These are phyloP conservation scores for Botrytis deweyae DNA, from an alignment of 2,329 filamentous ascomycete species.

Conservation along the genomic window DNA sequence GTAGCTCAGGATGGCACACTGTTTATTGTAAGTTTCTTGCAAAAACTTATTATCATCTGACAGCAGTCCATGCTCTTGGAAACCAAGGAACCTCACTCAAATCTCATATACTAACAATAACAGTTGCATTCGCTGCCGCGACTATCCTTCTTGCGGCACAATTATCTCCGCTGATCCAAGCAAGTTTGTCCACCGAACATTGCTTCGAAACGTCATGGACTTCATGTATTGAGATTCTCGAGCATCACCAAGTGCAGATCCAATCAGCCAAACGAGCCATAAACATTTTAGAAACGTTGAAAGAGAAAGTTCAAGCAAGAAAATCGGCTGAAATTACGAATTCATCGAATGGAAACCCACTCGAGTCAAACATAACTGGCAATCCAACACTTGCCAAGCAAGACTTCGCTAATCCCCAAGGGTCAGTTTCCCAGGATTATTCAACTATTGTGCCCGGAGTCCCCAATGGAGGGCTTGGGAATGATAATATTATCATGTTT, in stretches of 20 bases:
- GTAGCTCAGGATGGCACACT: slow-evolving; percentile 29
- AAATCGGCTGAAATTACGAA: background rate
- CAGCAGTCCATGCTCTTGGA: background rate
- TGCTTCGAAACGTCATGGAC: slow-evolving; percentile 16
- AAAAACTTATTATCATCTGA: background rate
- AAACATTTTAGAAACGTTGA: background rate
- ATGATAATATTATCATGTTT: slow-evolving; percentile 14
- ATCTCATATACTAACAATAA: background rate
- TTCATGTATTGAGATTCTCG: slow-evolving; percentile 11
- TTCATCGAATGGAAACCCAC: background rate
- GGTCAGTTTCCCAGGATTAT: background rate
- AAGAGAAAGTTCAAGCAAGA: slow-evolving; percentile 15
- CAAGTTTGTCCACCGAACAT: background rate
- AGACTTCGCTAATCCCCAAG: background rate
- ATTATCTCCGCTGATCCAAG: slow-evolving; percentile 16
- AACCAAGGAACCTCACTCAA: background rate
- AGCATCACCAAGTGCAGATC: slow-evolving; percentile 15
- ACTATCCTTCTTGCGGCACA: slow-evolving; percentile 24
- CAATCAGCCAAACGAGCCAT: slow-evolving; percentile 14
- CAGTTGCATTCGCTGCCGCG: slow-evolving; percentile 27
- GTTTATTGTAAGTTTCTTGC: slow-evolving; percentile 27
- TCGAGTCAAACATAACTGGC: background rate
- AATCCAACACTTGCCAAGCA: background rate
- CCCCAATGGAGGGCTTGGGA: background rate
- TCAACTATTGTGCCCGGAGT: background rate